A percentile compares a stretch with the other conserved stretches of the same genome.
Evolutionary conservation across 345 rosid species (phyloP).

Genomic region (Corymbia maculata): DNA sequence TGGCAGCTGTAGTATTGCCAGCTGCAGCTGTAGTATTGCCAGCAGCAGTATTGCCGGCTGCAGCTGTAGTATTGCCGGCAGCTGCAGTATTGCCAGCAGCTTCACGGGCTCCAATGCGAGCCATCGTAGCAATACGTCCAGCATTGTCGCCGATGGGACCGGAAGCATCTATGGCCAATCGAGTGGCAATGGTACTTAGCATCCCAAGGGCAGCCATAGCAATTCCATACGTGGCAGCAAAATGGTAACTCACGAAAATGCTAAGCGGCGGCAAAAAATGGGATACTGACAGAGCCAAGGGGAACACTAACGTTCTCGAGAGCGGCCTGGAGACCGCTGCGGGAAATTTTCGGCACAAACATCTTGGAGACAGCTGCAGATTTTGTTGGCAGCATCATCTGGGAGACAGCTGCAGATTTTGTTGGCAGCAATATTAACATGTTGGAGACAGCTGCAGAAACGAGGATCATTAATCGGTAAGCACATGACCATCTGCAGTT

Average conservation of each 20-base stretch:
- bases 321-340: slow-evolving; percentile 19
- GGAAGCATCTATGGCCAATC: slow-evolving; percentile 29
- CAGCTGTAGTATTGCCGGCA: too few relatives aligned
- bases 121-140: slow-evolving; percentile 27
- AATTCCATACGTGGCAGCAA: slow-evolving; percentile 31
- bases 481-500: not conserved
- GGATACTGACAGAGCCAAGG: slow-evolving; percentile 8
- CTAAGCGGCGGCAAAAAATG: slow-evolving; percentile 16
- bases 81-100: too few relatives aligned
- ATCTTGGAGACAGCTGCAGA: too few relatives aligned
- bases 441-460: not conserved
- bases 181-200: slow-evolving; percentile 31
- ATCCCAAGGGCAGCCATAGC: slow-evolving; percentile 32
- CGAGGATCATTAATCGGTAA: not conserved
- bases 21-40: too few relatives aligned
- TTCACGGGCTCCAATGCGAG: too few relatives aligned
- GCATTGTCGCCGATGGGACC: slow-evolving; percentile 26
- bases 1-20: slow-evolving; percentile 5
- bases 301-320: slow-evolving; percentile 21
- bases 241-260: slow-evolving; percentile 15
- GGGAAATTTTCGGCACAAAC: too few relatives aligned
- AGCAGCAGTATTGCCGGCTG: too few relatives aligned
- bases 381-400: too few relatives aligned
- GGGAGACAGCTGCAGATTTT: not conserved
- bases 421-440: too few relatives aligned